Conservation (phyloP, 2,329 filamentous ascomycete species). For the Botrytis elliptica region DNA sequence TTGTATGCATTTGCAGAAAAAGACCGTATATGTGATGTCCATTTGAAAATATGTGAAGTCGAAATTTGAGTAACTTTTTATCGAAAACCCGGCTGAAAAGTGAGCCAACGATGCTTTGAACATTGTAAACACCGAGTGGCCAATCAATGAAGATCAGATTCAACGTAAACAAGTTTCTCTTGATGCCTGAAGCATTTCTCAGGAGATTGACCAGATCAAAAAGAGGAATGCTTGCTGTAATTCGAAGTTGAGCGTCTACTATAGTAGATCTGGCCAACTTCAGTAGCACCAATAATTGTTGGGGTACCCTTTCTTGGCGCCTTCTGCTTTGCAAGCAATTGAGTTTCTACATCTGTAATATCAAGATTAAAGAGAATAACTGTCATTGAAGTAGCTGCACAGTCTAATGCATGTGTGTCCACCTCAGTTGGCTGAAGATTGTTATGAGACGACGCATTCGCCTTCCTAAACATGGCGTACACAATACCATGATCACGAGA, state of each 20-base stretch:
- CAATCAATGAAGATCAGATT: neutral
- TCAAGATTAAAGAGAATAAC: neutral
- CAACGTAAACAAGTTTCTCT: too few relatives aligned
- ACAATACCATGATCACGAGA: constrained; percentile 10
- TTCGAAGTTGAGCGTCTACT: neutral
- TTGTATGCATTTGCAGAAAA: neutral
- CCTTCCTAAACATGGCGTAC: constrained; percentile 2
- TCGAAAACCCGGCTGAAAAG: neutral
- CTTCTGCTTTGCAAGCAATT: neutral
- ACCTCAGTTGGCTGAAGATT: neutral
- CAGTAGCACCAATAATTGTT: constrained; percentile 9
- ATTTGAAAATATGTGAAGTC: neutral
- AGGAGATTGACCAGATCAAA: neutral
- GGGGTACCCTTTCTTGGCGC: neutral
- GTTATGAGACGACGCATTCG: neutral
- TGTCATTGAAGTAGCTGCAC: neutral
- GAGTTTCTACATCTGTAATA: neutral
- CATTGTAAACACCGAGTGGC: neutral
- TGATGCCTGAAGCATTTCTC: neutral
- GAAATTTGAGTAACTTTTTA: neutral
- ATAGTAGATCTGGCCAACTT: constrained; percentile 8
- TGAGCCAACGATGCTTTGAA: neutral
- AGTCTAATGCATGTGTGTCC: neutral
- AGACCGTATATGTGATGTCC: neutral
- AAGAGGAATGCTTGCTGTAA: constrained; percentile 5